A percentile compares a stretch with the other conserved stretches of the same genome.
Conservation (phyloP, 1,284 basidiomycete genomes). For the Ceratobasidium papillatum region DNA sequence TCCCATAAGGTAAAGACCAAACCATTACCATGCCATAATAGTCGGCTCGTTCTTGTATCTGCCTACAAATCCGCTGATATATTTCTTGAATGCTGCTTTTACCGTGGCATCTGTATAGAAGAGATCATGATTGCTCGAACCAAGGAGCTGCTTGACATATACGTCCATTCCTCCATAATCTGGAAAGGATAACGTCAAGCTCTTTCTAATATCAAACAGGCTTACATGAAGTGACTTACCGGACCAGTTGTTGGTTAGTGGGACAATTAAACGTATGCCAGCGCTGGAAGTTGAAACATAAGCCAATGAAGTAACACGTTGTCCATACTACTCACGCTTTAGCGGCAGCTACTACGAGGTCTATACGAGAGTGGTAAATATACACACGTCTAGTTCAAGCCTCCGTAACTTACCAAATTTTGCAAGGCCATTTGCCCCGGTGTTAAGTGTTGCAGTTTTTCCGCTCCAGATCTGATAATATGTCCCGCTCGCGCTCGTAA, state of each 20-base stretch:
- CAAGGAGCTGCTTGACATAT: slow-evolving; percentile 52
- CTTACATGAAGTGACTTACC: too few species aligned
- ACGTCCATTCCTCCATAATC: slow-evolving; percentile 64
- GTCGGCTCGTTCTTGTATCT: slow-evolving; percentile 45
- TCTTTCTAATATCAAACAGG: too few species aligned
- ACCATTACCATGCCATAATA: slow-evolving; percentile 43
- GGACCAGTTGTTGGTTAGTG: too few species aligned
- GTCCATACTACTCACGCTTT: background rate
- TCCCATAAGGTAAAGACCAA: background rate
- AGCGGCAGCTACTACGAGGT: slow-evolving; percentile 29
- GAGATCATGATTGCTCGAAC: slow-evolving; percentile 51
- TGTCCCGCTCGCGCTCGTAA: slow-evolving; percentile 60
- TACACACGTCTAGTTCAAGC: background rate
- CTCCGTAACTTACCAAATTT: slow-evolving; percentile 58
- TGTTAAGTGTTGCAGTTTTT: slow-evolving; percentile 62
- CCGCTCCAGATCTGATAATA: slow-evolving; percentile 68
- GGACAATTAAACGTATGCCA: too few species aligned
- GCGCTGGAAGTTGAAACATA: too few species aligned
- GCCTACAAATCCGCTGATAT: slow-evolving; percentile 41
- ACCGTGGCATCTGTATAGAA: slow-evolving; percentile 54
- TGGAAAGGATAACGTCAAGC: too few species aligned
- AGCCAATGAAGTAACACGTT: too few species aligned
- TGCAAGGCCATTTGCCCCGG: slow-evolving; percentile 60
- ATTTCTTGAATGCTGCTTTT: slow-evolving; percentile 41
- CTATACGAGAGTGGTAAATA: background rate